Evolutionary conservation across 345 rosid genomes (phyloP), one percentile per base, ranked within the genome.

Genomic region (Lumnitzera littorea): DNA sequence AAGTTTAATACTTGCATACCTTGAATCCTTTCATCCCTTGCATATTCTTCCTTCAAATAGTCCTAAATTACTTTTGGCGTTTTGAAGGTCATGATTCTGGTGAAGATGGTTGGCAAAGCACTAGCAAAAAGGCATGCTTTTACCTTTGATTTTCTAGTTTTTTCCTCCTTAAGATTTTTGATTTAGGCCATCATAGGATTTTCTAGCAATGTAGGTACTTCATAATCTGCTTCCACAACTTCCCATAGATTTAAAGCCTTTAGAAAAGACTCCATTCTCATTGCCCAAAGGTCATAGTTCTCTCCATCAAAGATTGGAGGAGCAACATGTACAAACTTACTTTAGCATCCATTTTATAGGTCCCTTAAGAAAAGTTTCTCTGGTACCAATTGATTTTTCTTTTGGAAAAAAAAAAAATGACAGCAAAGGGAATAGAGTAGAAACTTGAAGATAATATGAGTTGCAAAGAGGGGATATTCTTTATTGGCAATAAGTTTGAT

Each of bases 241-340:
- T 65, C 57, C 63, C 57, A 58, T 11, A 24, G 13, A 67, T 60
- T 66, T 43, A 16, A 6, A 3, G 54, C 61, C 24, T 67, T 56
- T 50, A 67, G 20, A 14, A 20, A 61, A 14, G 66, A 16, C 47
- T 51, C 11, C 71, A 60, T 67, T 48, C 13, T 31, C 13, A 67
- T 13, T n/a, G 47, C 46, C 57, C 66, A 67, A 1, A 55, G 46
- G 8, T 67, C 46, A 61, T 67, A 67, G 29, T 67, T 61, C 25
- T 15, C 43, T 27, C 43, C 6, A 36, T 36, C 6, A 5, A 36
- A 36, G 8, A 36, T 5, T 27, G 29, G 29, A n/a, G n/a, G n/a
- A n/a, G n/a, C n/a, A n/a, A n/a, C n/a, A n/a, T n/a, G n/a, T n/a
- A n/a, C n/a, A n/a, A n/a, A n/a, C n/a, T n/a, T n/a, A n/a, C n/a